phyloP scores from a whole-genome alignment of 2,329 filamentous ascomycete genomes.

The Akanthomyces dipterigenus region DNA sequence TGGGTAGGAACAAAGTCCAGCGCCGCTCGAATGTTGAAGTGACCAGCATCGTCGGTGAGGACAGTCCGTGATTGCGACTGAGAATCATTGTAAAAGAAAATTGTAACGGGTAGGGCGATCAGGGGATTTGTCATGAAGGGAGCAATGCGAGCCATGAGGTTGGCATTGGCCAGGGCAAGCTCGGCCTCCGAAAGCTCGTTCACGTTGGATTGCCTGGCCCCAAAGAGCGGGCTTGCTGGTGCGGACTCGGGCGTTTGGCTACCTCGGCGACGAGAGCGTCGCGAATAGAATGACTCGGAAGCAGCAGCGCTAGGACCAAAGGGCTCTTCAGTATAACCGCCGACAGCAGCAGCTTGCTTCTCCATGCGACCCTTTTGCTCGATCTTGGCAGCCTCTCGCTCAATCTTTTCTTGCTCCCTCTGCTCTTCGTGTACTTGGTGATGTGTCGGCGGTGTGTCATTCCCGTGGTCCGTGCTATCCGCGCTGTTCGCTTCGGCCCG shows the following conservation, averaged over 20 bases:
- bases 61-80: constrained; percentile 79
- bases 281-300: constrained; percentile 27
- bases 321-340: constrained; percentile 66
- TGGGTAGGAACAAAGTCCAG: constrained; percentile 88
- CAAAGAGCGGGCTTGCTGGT: constrained; percentile 37
- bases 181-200: constrained; percentile 69
- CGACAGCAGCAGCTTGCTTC: constrained; percentile 61
- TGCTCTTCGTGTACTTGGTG: constrained; percentile 36
- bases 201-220: constrained; percentile 30
- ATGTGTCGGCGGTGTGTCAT: constrained; percentile 16
- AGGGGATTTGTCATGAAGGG: constrained; percentile 87
- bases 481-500: constrained; percentile 30
- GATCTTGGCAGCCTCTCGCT: constrained; percentile 69
- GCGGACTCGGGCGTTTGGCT: constrained; percentile 32
- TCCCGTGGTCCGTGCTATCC: constrained; percentile 17
- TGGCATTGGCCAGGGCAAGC: constrained; percentile 70
- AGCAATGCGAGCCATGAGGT: constrained; percentile 78
- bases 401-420: constrained; percentile 58
- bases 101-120: constrained; percentile 69
- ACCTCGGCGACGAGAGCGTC: constrained; percentile 22
- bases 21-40: constrained; percentile 74
- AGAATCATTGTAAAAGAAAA: constrained; percentile 90
- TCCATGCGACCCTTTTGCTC: constrained; percentile 65
- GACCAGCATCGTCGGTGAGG: constrained; percentile 78
- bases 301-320: constrained; percentile 33